Evolutionary conservation across 371 early-diverging fungal genomes (phyloP), one percentile per base, ranked within the genome.

Genomic region (Mucor mucedo): DNA sequence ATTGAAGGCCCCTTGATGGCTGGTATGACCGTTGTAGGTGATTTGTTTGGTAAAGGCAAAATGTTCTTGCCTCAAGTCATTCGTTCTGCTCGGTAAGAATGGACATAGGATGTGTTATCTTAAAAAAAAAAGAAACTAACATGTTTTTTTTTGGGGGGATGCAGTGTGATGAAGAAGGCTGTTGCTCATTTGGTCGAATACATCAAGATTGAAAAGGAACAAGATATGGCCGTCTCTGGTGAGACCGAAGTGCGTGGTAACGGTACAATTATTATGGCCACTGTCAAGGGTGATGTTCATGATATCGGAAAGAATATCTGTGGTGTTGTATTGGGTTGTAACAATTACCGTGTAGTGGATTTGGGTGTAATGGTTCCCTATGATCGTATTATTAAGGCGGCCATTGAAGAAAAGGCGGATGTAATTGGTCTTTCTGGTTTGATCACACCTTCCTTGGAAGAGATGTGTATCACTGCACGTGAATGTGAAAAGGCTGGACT

Each of bases 51-150:
- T 42, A 82, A 77, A 29, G 94, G 96, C 40, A 95, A 95, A 75
- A 96, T 96, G 97, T 96, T 96, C 75, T 88, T 96, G 84, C 97
- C 97, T 8, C 97, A 96, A 70, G 97, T 96, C 56, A 96, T 96
- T 79, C 95, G 95, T 77, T 92, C 93, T 59, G 97, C 97, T 50
- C 91, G 80, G 79, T 79, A 74, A 67, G 62, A 4, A 40, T 45
- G 21, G 1, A 21, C 21, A 45, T 39, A 32, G 0, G 13, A 32
- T 11, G 6, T 32, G 9, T 13, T 52, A n/a, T n/a, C 3, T 42
- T 42, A 42, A 42, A 11, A 41, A 38, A 1, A 9, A 7, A 30
- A 5, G 30, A 4, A 16, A 39, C 47, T 45, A 2, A 45, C 28
- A 27, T 39, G 28, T 21, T 39, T 59, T 67, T 77, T 52, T 70